Evolutionary conservation across 2,329 filamentous ascomycete genomes (phyloP).

Genomic region (Fusarium nanum): DNA sequence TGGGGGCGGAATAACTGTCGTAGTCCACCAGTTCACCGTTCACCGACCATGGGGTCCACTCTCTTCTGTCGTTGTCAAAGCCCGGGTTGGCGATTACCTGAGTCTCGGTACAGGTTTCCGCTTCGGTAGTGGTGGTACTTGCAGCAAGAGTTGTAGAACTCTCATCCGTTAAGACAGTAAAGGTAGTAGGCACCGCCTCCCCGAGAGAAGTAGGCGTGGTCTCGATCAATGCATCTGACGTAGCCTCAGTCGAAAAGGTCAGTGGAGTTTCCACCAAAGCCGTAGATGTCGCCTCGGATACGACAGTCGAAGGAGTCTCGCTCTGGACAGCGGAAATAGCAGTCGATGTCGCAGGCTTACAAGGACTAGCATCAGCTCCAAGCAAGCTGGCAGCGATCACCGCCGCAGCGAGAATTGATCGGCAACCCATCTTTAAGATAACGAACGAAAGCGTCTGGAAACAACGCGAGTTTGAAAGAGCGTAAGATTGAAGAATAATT

Average conservation of each 20-base stretch:
- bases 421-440: not conserved
- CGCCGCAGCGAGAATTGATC: fast-evolving
- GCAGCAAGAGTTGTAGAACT: too few relatives aligned
- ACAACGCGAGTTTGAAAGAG: not conserved
- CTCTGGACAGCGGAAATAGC: not conserved
- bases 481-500: fast-evolving
- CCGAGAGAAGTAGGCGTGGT: too few relatives aligned
- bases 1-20: too few relatives aligned
- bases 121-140: too few relatives aligned
- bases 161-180: fast-evolving
- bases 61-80: too few relatives aligned
- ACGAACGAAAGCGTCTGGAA: not conserved
- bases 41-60: too few relatives aligned
- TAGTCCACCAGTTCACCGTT: too few relatives aligned
- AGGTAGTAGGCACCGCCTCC: too few relatives aligned
- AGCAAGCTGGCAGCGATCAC: not conserved
- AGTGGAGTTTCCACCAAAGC: not conserved
- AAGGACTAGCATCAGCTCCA: not conserved
- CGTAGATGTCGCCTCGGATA: not conserved
- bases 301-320: not conserved
- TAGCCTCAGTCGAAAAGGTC: fast-evolving
- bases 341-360: not conserved
- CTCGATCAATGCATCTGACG: too few relatives aligned
- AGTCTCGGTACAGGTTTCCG: too few relatives aligned
- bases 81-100: too few relatives aligned